Percentiles rank a stretch among this genome's conserved stretches.
phyloP scores from a whole-genome alignment of 2,329 filamentous ascomycete species.

The Aspergillus sojae region DNA sequence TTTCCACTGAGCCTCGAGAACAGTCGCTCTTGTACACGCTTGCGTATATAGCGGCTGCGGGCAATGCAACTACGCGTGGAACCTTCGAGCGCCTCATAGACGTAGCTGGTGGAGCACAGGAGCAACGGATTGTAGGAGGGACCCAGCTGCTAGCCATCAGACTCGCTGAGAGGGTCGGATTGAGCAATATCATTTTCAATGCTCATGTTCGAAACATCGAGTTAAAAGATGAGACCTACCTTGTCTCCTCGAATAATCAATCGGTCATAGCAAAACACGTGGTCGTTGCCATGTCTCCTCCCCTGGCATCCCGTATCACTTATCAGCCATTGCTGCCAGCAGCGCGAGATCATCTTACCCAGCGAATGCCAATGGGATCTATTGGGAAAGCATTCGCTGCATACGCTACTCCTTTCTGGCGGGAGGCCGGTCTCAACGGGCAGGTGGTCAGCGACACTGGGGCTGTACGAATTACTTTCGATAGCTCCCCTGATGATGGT shows the following conservation, averaged over 20 bases:
- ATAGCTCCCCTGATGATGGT: conserved; percentile 23
- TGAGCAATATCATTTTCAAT: not conserved
- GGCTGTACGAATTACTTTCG: conserved; percentile 22
- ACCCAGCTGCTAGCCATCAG: not conserved
- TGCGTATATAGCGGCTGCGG: conserved; percentile 4
- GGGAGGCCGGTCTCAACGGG: conserved; percentile 22
- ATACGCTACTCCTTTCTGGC: conserved; percentile 24
- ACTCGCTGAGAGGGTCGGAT: not conserved
- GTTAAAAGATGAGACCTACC: not conserved
- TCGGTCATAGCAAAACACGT: not conserved
- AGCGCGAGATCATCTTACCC: conserved; percentile 15
- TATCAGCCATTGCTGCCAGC: conserved; percentile 8
- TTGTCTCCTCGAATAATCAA: not conserved
- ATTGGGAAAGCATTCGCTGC: conserved; percentile 17
- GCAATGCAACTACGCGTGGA: conserved; percentile 5
- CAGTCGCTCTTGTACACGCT: conserved; percentile 7
- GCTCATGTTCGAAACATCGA: not conserved
- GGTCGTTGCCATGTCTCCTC: conserved; percentile 5
- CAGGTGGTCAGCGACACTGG: conserved; percentile 23
- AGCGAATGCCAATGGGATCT: conserved; percentile 19
- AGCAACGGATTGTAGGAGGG: not conserved
- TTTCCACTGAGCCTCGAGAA: conserved; percentile 11
- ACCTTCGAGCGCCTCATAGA: conserved; percentile 4
- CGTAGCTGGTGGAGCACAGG: conserved; percentile 6
- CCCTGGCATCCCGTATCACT: conserved; percentile 4